These are phyloP conservation scores for Cytospora mali DNA, from an alignment of 2,329 filamentous ascomycete genomes.

Conservation along the genomic window DNA sequence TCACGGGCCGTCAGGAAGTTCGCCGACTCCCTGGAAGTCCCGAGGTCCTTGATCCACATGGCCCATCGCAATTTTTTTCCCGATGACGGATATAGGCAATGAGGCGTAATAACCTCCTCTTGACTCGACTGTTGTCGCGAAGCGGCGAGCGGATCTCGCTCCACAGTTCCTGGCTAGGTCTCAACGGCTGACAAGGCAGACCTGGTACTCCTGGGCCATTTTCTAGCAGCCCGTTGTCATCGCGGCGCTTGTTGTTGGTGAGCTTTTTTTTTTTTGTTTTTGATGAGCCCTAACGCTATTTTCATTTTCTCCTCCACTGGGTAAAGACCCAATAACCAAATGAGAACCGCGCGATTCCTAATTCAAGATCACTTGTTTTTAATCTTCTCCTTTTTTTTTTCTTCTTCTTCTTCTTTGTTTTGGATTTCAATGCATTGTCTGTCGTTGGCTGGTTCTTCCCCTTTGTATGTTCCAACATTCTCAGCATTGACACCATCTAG, in stretches of 20 bases:
- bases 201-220: too few relatives aligned
- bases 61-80: slow-evolving; percentile 1
- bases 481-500: neutral
- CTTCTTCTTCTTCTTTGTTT: neutral
- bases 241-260: too few relatives aligned
- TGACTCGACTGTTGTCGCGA: slow-evolving; percentile 20
- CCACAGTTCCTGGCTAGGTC: neutral
- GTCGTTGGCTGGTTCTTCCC: too few relatives aligned
- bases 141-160: slow-evolving; percentile 14
- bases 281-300: neutral
- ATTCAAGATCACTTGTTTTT: neutral
- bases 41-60: neutral
- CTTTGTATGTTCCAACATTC: neutral
- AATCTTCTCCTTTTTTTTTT: too few relatives aligned
- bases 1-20: neutral
- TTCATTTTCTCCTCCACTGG: neutral
- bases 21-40: neutral
- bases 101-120: neutral
- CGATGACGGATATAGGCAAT: neutral
- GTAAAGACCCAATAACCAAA: neutral
- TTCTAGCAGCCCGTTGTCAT: too few relatives aligned
- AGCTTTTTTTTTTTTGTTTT: too few relatives aligned
- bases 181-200: slow-evolving; percentile 3
- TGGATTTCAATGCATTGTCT: neutral
- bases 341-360: neutral